Percentiles rank a stretch among this genome's conserved stretches.
phyloP scores from a whole-genome alignment of 2,329 filamentous ascomycete genomes.

The Lasiodiplodia hormozganensis region DNA sequence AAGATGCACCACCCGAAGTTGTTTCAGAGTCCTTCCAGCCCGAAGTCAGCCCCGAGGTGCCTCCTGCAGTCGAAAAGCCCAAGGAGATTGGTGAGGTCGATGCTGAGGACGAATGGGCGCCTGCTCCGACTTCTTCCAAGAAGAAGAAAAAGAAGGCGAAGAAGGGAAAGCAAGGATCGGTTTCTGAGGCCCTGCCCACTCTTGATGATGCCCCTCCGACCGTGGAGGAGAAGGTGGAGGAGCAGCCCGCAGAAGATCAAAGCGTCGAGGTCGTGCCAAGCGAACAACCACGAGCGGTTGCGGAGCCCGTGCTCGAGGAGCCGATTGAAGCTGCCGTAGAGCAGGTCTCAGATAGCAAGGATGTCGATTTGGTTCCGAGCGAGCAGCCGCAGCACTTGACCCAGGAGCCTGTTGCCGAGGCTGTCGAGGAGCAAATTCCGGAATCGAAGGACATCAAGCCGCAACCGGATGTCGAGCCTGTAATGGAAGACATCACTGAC shows the following conservation, averaged over 20 bases:
- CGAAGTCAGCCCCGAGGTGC: background rate
- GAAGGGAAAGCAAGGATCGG: slow-evolving; percentile 35
- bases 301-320: background rate
- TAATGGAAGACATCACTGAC: background rate
- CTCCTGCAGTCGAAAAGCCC: background rate
- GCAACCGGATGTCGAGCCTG: background rate
- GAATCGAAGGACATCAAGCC: background rate
- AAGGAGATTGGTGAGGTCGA: slow-evolving; percentile 1
- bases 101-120: slow-evolving; percentile 14
- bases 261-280: background rate
- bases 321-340: background rate
- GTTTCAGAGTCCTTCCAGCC: background rate
- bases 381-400: background rate
- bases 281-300: background rate
- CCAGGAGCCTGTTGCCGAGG: background rate
- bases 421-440: background rate
- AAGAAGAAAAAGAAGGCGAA: slow-evolving; percentile 39
- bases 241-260: background rate
- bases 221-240: background rate
- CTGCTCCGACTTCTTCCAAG: background rate
- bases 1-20: too few relatives aligned
- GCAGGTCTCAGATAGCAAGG: background rate
- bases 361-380: background rate
- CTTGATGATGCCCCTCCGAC: slow-evolving; percentile 1
- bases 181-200: background rate